Evolutionary conservation across 768 basidiomycete species (phyloP), one percentile per base, ranked within the genome.

Genomic region (Tylopilus sp.): DNA sequence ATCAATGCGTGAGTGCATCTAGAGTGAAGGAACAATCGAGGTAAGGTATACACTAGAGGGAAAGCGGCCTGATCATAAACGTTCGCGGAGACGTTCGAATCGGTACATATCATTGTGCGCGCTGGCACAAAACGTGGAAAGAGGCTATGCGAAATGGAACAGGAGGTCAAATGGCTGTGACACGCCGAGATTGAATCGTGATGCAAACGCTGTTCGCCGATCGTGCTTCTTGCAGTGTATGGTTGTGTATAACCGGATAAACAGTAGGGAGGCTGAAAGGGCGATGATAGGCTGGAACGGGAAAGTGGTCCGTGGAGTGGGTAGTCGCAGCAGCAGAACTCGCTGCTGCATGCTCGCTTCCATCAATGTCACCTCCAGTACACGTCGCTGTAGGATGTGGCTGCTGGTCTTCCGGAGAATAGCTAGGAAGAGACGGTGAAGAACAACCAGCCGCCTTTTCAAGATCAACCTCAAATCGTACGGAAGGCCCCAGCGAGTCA

Each of bases 241-340:
- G 40, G n/a, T n/a, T n/a, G n/a, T 23, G 42, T 13, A 48, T 28
- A 35, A 23, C 21, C 3, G 50, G 54, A 49, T 23, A 45, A 44
- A 57, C 13, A 8, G 30, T 53, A 10, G 60, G 57, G 13, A 39
- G 21, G 40, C 30, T 53, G 42, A 63, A 62, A 22, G 57, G 60
- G n/a, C 51, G 60, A 25, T 49, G 57, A 38, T 46, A 56, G 30
- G 40, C 45, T n/a, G 59, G 56, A 30, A 58, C 0, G 10, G 46
- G 33, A 20, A 2, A n/a, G 11, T 7, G 21, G 3, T 59, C 23
- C 11, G 38, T 17, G 36, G 45, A 15, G 11, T 6, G 39, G 21
- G 42, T 6, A 3, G 25, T 9, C 3, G 21, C 9, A 4, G 21
- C 33, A 33, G 22, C 26, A 6, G 44, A 13, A 5, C 10, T 21